Evolutionary conservation across 1,284 basidiomycete genomes (phyloP).

Genomic region (Lentinula novae-zelandiae): DNA sequence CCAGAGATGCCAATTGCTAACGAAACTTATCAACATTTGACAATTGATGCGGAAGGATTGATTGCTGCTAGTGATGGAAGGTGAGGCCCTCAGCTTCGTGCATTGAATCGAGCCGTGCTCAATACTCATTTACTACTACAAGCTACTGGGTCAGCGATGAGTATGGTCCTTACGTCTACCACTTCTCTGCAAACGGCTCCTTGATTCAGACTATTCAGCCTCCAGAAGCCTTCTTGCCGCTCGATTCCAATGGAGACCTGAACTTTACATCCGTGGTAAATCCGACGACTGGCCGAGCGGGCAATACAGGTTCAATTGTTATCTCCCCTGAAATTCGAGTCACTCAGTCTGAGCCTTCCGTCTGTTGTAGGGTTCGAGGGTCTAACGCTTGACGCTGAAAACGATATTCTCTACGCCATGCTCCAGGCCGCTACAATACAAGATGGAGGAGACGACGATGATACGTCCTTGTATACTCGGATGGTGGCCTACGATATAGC

Average conservation of each 20-base stretch:
- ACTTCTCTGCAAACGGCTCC: slow-evolving; percentile 40
- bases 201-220: slow-evolving; percentile 60
- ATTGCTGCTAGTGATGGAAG: slow-evolving; percentile 55
- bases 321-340: too few species aligned
- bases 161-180: slow-evolving; percentile 70
- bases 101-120: background rate
- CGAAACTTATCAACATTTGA: slow-evolving; percentile 40
- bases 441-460: slow-evolving; percentile 50
- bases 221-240: slow-evolving; percentile 46
- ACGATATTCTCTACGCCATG: slow-evolving; percentile 53
- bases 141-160: slow-evolving; percentile 66
- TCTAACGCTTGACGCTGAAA: slow-evolving; percentile 49
- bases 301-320: slow-evolving; percentile 39
- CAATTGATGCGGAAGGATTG: slow-evolving; percentile 61
- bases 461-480: slow-evolving; percentile 48
- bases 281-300: slow-evolving; percentile 47
- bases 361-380: slow-evolving; percentile 50
- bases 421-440: slow-evolving; percentile 65
- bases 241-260: slow-evolving; percentile 37
- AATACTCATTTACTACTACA: background rate
- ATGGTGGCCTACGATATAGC: slow-evolving; percentile 55
- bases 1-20: slow-evolving; percentile 48
- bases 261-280: slow-evolving; percentile 53
- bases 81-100: slow-evolving; percentile 27
- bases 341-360: background rate